Evolutionary conservation across 257 asterid species (phyloP), one percentile per base, ranked within the genome.

Genomic region (Paulownia fortunei): DNA sequence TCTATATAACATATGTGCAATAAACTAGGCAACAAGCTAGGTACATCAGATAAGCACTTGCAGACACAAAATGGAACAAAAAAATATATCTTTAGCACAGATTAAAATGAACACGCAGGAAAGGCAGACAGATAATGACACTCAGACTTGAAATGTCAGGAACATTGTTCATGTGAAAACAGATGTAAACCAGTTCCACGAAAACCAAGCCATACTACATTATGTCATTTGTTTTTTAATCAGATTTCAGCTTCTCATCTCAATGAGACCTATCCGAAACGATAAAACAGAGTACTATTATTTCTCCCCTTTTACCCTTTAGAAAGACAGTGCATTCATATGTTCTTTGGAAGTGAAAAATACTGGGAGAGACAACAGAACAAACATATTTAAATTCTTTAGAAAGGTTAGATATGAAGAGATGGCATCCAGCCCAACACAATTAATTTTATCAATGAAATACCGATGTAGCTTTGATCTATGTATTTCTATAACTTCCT

Each of bases 11-110:
- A 36, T 15, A 15, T 51, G 32, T 42, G 60, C 73, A 37, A 52
- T 63, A 27, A 49, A 52, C 69, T 52, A 68, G 30, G 64, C 59
- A 55, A 27, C 27, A 54, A 68, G 41, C n/a, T 73, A 77, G 67
- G 51, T 56, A 37, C 36, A 60, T 34, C 49, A 51, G 27, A 69
- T 46, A 18, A 55, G 61, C 10, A 27, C 32, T 49, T 21, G 69
- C 24, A 36, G 23, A 60, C 71, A 77, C 56, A 12, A 74, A 61
- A 61, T 36, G 61, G 19, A 60, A 82, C 6, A 78, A 18, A 68
- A 51, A 47, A 37, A n/a, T 27, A 27, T 47, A 42, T 6, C 26
- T 42, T 42, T 51, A 32, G 19, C 66, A 56, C 59, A 39, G 58
- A 41, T 18, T 13, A 46, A 75, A 52, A 8, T 0, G 58, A 63